A percentile compares a stretch with the other conserved stretches of the same genome.
Conservation (phyloP, 495 filamentous ascomycete genomes). For the Lophiotrema nucula region DNA sequence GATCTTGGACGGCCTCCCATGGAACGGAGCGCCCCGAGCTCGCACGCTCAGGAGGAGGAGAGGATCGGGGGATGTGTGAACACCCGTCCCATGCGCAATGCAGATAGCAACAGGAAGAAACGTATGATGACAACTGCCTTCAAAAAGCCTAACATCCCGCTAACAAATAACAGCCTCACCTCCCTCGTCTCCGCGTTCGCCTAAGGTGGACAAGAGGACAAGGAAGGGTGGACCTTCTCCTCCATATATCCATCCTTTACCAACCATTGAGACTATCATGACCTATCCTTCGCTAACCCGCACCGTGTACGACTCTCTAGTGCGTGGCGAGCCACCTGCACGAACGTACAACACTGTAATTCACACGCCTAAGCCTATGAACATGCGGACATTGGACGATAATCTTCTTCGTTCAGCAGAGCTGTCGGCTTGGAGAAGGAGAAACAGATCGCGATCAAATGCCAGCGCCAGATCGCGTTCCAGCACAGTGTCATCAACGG, state of each 20-base stretch:
- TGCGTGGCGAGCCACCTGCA: constrained; percentile 15
- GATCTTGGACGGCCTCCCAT: constrained; percentile 24
- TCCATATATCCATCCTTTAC: constrained; percentile 18
- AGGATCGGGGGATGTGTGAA: background rate
- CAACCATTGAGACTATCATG: constrained; percentile 30
- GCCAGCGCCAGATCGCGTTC: background rate
- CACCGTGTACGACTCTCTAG: constrained; percentile 19
- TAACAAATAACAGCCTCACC: background rate
- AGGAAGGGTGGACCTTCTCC: background rate
- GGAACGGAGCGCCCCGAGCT: constrained; percentile 3
- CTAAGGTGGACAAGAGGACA: background rate
- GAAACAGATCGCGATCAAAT: background rate
- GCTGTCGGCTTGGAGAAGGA: background rate
- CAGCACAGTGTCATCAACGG: constrained; percentile 1
- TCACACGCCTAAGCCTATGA: constrained; percentile 14
- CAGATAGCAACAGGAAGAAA: background rate
- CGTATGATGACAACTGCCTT: background rate
- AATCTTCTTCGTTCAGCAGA: constrained; percentile 9
- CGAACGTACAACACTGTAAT: constrained; percentile 16
- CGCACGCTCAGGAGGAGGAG: background rate
- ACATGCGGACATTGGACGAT: constrained; percentile 12
- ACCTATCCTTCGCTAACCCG: constrained; percentile 19
- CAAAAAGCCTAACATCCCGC: background rate
- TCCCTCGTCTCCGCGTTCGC: background rate
- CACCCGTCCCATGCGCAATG: background rate